phyloP scores from a whole-genome alignment of 202 grass and related monocot species.

The Zoysia matrella region DNA sequence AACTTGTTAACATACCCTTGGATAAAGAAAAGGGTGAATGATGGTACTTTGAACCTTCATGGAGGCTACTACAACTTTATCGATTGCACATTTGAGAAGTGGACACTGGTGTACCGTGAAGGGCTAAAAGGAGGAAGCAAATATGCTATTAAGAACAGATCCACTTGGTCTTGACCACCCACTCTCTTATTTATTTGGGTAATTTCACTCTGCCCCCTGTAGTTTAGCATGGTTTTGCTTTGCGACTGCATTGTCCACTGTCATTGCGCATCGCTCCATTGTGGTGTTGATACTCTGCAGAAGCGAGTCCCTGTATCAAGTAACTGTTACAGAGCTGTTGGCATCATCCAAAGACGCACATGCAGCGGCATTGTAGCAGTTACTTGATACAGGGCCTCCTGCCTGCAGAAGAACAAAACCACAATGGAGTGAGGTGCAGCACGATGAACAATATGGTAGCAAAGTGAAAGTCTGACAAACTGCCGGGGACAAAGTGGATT shows the following conservation, averaged over 20 bases:
- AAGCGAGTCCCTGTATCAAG: neutral
- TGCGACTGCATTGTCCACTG: conserved; percentile 42
- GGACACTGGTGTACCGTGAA: too few relatives aligned
- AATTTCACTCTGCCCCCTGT: too few relatives aligned
- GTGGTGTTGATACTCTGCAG: conserved; percentile 34
- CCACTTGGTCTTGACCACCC: too few relatives aligned
- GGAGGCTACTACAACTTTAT: neutral
- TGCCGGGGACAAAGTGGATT: conserved; percentile 47
- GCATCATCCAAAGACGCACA: neutral
- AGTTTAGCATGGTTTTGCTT: too few relatives aligned
- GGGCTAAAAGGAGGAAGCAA: too few relatives aligned
- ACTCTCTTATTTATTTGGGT: too few relatives aligned
- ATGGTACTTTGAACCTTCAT: conserved; percentile 77
- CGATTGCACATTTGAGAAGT: too few relatives aligned
- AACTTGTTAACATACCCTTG: conserved; percentile 97
- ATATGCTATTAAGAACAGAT: too few relatives aligned
- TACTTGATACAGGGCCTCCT: conserved; percentile 10
- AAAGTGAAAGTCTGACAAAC: conserved; percentile 52
- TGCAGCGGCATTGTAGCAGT: conserved; percentile 15
- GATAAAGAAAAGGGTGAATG: conserved; percentile 88
- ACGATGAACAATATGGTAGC: conserved; percentile 39
- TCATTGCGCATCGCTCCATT: conserved; percentile 40
- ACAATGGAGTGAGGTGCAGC: conserved; percentile 37
- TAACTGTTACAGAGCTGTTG: conserved; percentile 20
- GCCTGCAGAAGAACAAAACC: conserved; percentile 24